Base-by-base conservation (phyloP, 345 rosid species). In the Corchorus olitorius region DNA sequence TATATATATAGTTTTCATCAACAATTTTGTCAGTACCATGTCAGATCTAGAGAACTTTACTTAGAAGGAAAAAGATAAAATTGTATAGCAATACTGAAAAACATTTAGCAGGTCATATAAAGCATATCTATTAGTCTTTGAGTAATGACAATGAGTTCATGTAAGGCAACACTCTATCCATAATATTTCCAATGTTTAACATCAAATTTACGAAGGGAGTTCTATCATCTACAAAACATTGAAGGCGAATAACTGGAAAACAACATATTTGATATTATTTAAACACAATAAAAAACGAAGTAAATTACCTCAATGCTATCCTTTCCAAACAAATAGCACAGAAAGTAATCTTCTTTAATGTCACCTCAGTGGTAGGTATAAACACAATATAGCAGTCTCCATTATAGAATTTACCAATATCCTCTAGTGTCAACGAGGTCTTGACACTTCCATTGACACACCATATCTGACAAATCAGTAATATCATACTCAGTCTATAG, bases 281-380 rank as follows among this genome's bases (percentile, higher is more conserved):
- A 53, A 72, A 75, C 17, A 70, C 68, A 70, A 15, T 39, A 7
- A 2, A 34, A 54, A 54, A 78, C n/a, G 76, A 27, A 9, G 72
- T 34, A 74, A 70, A 80, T 84, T 90, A 97, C 99, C 98, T 94
- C 93, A 76, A 85, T 78, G 85, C 97, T 91, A 78, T 94, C 86
- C 77, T 88, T 89, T 77, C 99, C 99, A 86, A 92, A 81, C 99
- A 98, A 97, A 70, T 87, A 91, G 85, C 99, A 94, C 54, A 97
- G 83, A 79, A 92, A 86, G 84, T 86, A 91, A 84, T 94, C 97
- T 84, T 97, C 99, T 87, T 94, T 97, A 87, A 97, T 89, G 56
- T 97, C 99, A 85, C 97, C 97, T 1, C 95, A 83, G 83, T 90
- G 99, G 81, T 90, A 94, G 73, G 95, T 82, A 81, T 94, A 94